Conservation (phyloP, 148 eudicot genomes). For the Limonium bicolor region DNA sequence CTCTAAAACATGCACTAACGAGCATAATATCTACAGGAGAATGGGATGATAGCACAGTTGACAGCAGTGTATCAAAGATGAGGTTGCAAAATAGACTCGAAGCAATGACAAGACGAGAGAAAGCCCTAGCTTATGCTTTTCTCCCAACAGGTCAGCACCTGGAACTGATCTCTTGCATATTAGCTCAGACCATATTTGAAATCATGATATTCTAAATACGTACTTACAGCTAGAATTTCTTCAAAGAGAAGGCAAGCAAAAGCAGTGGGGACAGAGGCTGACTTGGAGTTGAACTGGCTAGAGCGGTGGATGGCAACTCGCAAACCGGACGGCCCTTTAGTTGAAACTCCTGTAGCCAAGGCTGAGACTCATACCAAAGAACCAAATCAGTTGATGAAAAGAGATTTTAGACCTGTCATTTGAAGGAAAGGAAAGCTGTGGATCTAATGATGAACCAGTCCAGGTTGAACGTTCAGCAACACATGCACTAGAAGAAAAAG, state of each 20-base stretch:
- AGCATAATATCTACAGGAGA: slow-evolving; percentile 53
- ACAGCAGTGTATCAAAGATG: slow-evolving; percentile 50
- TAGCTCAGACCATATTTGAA: too few species aligned
- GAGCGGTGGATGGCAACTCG: slow-evolving; percentile 97
- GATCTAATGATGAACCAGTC: slow-evolving; percentile 64
- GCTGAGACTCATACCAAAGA: slow-evolving; percentile 12
- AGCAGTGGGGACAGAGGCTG: slow-evolving; percentile 28
- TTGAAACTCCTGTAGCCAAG: slow-evolving; percentile 29
- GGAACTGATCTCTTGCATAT: too few species aligned
- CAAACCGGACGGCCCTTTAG: slow-evolving; percentile 25
- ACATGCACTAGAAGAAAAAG: slow-evolving; percentile 11
- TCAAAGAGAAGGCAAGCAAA: slow-evolving; percentile 49
- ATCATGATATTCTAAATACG: neutral
- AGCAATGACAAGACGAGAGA: slow-evolving; percentile 83
- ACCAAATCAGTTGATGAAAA: slow-evolving; percentile 13
- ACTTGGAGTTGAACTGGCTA: slow-evolving; percentile 76
- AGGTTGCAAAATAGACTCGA: slow-evolving; percentile 51
- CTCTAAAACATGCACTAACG: too few species aligned
- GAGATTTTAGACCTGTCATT: slow-evolving; percentile 27
- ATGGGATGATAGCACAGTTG: slow-evolving; percentile 77
- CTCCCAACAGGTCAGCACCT: slow-evolving; percentile 57
- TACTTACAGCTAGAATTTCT: slow-evolving; percentile 53
- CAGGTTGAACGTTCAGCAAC: slow-evolving; percentile 12
- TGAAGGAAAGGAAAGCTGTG: slow-evolving; percentile 81
- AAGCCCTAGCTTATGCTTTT: slow-evolving; percentile 87